These are phyloP conservation scores for Abortiporus biennis DNA, from an alignment of 1,284 basidiomycete genomes.

Conservation along the genomic window DNA sequence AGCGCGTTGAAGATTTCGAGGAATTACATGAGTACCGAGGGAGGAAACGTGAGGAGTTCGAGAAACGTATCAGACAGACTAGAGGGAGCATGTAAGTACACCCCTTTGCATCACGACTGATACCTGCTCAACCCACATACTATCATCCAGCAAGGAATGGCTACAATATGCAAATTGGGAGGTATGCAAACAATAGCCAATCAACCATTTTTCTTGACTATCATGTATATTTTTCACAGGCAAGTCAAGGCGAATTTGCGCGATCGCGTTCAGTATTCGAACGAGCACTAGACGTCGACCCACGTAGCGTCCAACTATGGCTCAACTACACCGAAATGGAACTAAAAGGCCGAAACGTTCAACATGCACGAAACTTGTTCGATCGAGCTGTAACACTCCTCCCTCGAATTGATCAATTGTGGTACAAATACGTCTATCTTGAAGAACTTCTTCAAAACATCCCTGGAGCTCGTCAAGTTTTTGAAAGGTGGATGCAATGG, in stretches of 20 bases:
- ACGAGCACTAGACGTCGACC: slow-evolving; percentile 93
- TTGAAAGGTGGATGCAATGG: slow-evolving; percentile 99
- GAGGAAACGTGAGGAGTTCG: slow-evolving; percentile 93
- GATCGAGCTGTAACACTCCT: slow-evolving; percentile 95
- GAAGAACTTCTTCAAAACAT: slow-evolving; percentile 97
- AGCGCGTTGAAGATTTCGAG: slow-evolving; percentile 95
- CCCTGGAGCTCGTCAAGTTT: slow-evolving; percentile 92
- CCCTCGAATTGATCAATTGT: slow-evolving; percentile 90
- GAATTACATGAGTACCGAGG: slow-evolving; percentile 96
- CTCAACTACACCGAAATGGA: slow-evolving; percentile 98
- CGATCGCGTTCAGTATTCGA: slow-evolving; percentile 94
- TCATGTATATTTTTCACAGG: slow-evolving; percentile 37
- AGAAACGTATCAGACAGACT: slow-evolving; percentile 90
- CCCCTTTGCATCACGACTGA: too few relatives aligned
- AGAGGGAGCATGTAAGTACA: slow-evolving; percentile 71
- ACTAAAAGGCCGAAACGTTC: slow-evolving; percentile 93
- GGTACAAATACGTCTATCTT: slow-evolving; percentile 99
- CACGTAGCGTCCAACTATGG: slow-evolving; percentile 88
- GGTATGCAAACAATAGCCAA: slow-evolving; percentile 29
- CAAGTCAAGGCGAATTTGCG: slow-evolving; percentile 95
- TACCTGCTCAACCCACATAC: slow-evolving; percentile 2
- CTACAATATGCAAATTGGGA: slow-evolving; percentile 82
- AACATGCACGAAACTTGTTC: slow-evolving; percentile 94
- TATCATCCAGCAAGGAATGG: slow-evolving; percentile 62
- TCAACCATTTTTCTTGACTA: not conserved